A percentile compares a stretch with the other conserved stretches of the same genome.
These are phyloP conservation scores for Peronospora destructor DNA, from an alignment of 352 stramenopile species.

Conservation along the genomic window DNA sequence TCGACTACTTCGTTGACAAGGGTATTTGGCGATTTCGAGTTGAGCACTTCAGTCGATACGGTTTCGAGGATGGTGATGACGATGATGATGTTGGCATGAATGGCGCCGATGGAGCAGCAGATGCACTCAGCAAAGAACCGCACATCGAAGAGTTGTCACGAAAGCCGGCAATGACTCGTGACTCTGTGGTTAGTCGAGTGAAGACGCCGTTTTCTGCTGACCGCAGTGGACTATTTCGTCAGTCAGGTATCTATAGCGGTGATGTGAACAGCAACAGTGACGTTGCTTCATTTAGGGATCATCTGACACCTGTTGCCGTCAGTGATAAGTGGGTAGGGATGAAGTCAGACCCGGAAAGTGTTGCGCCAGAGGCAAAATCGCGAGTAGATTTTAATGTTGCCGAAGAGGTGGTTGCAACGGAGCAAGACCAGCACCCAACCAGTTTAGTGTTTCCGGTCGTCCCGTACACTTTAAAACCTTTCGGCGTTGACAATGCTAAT, in stretches of 20 bases:
- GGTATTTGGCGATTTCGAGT: slow-evolving; percentile 83
- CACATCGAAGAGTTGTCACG: slow-evolving; percentile 18
- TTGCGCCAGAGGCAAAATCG: slow-evolving; percentile 3
- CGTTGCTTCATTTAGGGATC: slow-evolving; percentile 35
- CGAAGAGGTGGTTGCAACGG: slow-evolving; percentile 12
- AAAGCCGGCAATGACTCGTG: slow-evolving; percentile 28
- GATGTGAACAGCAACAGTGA: slow-evolving; percentile 16
- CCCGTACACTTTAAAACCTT: slow-evolving; percentile 25
- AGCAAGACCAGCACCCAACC: slow-evolving; percentile 22
- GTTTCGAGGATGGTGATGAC: slow-evolving; percentile 64
- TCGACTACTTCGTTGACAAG: slow-evolving; percentile 67
- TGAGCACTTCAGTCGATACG: slow-evolving; percentile 83
- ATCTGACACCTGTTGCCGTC: slow-evolving; percentile 6
- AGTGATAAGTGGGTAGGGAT: slow-evolving; percentile 19
- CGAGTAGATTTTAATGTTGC: slow-evolving; percentile 19
- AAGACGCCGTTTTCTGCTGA: slow-evolving; percentile 25
- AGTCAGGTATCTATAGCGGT: slow-evolving; percentile 37
- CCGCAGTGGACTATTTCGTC: slow-evolving; percentile 35
- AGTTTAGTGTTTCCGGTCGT: slow-evolving; percentile 36
- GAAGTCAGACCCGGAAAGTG: slow-evolving; percentile 5
- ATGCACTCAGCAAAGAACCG: slow-evolving; percentile 11
- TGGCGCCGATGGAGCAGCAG: slow-evolving; percentile 12
- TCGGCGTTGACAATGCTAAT: slow-evolving; percentile 22
- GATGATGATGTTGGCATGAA: slow-evolving; percentile 51
- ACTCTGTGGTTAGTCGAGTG: slow-evolving; percentile 12